Evolutionary conservation across 202 grass and related monocot species (phyloP).

Genomic region (Zoysia matrella): DNA sequence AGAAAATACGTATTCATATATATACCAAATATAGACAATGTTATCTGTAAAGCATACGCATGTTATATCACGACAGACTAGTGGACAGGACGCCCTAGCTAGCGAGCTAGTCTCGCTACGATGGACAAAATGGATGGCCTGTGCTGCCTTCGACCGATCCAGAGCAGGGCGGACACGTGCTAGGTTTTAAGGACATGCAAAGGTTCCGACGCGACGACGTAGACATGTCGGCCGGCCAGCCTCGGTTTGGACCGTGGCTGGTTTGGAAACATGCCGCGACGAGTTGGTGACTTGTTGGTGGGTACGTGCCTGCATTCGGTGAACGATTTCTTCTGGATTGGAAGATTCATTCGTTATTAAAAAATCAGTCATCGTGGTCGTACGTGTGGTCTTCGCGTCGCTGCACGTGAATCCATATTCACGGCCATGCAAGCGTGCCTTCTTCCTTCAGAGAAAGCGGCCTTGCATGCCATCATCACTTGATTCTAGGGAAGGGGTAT

Average conservation of each 20-base stretch:
- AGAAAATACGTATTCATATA: neutral
- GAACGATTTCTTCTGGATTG: no score
- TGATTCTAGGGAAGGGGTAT: no score
- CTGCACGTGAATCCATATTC: constrained; percentile 37
- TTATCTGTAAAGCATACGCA: constrained; percentile 20
- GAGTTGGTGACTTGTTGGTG: no score
- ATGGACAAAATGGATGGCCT: constrained; percentile 30
- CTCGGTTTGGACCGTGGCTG: neutral
- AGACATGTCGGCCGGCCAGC: constrained; percentile 17
- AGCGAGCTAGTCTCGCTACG: neutral
- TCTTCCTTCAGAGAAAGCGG: no score
- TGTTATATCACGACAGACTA: constrained; percentile 10
- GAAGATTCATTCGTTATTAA: no score
- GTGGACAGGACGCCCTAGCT: neutral
- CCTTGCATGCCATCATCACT: neutral
- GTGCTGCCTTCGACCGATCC: neutral
- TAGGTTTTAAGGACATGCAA: neutral
- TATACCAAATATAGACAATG: neutral
- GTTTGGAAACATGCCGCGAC: neutral
- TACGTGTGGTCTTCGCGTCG: constrained; percentile 12
- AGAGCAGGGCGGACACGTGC: neutral
- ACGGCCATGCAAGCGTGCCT: constrained; percentile 10
- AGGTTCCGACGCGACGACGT: neutral
- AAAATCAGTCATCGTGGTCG: neutral
- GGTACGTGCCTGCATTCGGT: no score